These are phyloP conservation scores for Pelargonium nanum DNA, from an alignment of 345 rosid genomes.

Conservation along the genomic window DNA sequence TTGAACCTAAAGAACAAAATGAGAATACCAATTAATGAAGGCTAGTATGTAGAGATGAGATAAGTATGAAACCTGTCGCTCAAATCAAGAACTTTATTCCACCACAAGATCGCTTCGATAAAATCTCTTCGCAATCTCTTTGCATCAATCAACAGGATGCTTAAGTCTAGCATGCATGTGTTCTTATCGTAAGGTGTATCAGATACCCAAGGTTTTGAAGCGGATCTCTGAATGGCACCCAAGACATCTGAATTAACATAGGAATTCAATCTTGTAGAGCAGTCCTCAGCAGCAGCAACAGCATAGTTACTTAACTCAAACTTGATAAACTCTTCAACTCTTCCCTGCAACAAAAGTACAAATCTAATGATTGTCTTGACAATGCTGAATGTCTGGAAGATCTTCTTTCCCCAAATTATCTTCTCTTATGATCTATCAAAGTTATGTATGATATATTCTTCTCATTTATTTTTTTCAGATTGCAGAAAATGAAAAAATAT, in stretches of 20 bases:
- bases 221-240: slow-evolving; percentile 36
- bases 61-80: not conserved
- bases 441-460: not conserved
- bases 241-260: slow-evolving; percentile 22
- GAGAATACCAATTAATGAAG: not conserved
- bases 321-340: slow-evolving; percentile 27
- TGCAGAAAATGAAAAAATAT: not conserved
- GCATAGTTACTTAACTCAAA: slow-evolving; percentile 19
- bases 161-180: slow-evolving; percentile 27
- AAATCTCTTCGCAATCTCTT: slow-evolving; percentile 18
- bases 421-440: not conserved
- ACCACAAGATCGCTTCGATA: slow-evolving; percentile 1
- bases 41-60: not conserved
- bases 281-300: slow-evolving; percentile 30
- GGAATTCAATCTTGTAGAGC: slow-evolving; percentile 21
- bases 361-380: not conserved
- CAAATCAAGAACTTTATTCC: not conserved
- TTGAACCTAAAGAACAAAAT: not conserved
- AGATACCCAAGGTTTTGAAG: slow-evolving; percentile 30
- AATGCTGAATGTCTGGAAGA: not conserved
- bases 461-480: not conserved
- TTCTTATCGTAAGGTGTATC: slow-evolving; percentile 23
- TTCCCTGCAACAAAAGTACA: slow-evolving; percentile 20
- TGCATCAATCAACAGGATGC: slow-evolving; percentile 22
- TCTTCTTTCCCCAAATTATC: not conserved